Percentiles rank a stretch among this genome's conserved stretches.
phyloP scores from a whole-genome alignment of 1,284 basidiomycete genomes.

The Salmacisia buchloeana region DNA sequence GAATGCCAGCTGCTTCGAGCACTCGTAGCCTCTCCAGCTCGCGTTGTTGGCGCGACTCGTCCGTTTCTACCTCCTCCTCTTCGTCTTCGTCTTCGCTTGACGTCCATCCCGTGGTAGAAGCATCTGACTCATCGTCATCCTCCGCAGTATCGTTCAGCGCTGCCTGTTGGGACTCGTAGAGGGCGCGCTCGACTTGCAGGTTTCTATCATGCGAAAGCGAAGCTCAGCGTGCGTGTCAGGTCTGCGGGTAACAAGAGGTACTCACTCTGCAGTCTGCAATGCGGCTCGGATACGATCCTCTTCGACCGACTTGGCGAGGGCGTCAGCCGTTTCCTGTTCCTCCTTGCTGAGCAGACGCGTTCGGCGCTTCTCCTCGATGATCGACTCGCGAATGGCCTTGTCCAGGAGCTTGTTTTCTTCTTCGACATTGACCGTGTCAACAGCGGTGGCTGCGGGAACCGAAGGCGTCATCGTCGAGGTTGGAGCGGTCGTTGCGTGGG shows the following conservation, averaged over 20 bases:
- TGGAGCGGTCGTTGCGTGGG: too few relatives aligned
- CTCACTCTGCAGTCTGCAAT: constrained; percentile 3
- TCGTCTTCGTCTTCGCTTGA: constrained; percentile 55
- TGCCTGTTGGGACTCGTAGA: not conserved
- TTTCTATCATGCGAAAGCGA: not conserved
- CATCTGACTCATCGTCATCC: constrained; percentile 45
- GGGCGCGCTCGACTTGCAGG: constrained; percentile 8
- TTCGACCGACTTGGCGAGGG: constrained; percentile 7
- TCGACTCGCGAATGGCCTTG: constrained; percentile 27
- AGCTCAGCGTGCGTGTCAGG: not conserved
- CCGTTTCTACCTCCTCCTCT: constrained; percentile 54
- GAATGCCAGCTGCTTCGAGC: constrained; percentile 77
- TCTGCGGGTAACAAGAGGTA: not conserved
- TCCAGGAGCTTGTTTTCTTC: constrained; percentile 25
- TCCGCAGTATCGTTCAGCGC: constrained; percentile 13
- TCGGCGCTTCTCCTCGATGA: constrained; percentile 23
- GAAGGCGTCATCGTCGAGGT: constrained; percentile 17
- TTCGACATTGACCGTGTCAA: constrained; percentile 15
- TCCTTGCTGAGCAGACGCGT: constrained; percentile 4
- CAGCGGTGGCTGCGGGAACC: constrained; percentile 16
- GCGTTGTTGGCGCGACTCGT: constrained; percentile 60
- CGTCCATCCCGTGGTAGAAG: constrained; percentile 53
- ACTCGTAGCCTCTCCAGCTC: constrained; percentile 73
- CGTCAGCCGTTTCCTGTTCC: not conserved
- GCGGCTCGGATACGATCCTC: not conserved